Percentiles rank a stretch among this genome's conserved stretches.
Evolutionary conservation across 2,329 filamentous ascomycete genomes (phyloP).

Genomic region (Alternaria alternata): DNA sequence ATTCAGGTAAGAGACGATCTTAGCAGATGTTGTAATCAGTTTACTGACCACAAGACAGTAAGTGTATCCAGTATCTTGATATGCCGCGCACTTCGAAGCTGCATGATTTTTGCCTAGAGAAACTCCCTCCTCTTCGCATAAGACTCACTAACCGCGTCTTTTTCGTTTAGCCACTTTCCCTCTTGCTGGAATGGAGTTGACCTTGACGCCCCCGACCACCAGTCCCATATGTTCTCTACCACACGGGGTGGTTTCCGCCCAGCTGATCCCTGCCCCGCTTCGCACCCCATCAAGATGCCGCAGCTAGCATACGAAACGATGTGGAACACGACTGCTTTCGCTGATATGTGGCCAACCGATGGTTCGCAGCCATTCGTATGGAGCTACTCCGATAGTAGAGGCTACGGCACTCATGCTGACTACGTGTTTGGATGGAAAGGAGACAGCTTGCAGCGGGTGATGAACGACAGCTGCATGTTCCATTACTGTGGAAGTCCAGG

Average conservation of each 20-base stretch:
- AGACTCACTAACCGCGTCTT: not conserved
- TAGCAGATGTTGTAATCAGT: not conserved
- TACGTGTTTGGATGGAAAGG: constrained; percentile 43
- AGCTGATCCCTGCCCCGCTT: constrained; percentile 32
- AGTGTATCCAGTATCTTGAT: not conserved
- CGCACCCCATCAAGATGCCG: constrained; percentile 37
- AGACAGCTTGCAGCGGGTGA: constrained; percentile 36
- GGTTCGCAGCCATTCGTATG: constrained; percentile 14
- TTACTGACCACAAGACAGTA: not conserved
- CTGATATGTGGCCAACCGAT: constrained; percentile 38
- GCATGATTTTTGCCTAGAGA: not conserved
- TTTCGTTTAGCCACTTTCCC: constrained; percentile 31
- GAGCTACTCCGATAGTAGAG: constrained; percentile 27
- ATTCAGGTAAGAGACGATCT: not conserved
- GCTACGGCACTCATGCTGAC: constrained; percentile 36
- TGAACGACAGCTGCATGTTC: constrained; percentile 38
- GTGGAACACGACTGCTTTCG: constrained; percentile 43
- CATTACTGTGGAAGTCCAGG: constrained; percentile 28
- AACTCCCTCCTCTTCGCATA: not conserved
- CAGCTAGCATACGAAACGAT: constrained; percentile 41
- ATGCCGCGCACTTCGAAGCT: constrained; percentile 10
- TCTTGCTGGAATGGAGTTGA: constrained; percentile 68
- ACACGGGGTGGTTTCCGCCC: constrained; percentile 29
- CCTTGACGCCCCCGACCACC: constrained; percentile 53
- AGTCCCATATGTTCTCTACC: constrained; percentile 40